phyloP scores from a whole-genome alignment of 2,329 filamentous ascomycete species.

The Teratosphaeria gauchensis region DNA sequence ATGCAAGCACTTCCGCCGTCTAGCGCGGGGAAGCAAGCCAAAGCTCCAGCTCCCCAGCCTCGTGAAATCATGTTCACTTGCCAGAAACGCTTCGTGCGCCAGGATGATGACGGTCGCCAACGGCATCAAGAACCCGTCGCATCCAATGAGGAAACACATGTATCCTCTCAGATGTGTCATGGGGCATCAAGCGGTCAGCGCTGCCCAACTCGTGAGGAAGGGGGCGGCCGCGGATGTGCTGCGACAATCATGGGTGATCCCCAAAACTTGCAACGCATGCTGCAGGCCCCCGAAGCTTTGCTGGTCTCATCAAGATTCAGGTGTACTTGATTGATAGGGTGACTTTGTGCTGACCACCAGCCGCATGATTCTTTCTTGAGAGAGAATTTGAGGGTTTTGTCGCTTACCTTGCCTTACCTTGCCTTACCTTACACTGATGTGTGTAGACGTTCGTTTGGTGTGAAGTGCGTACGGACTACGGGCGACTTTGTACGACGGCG shows the following conservation, averaged over 20 bases:
- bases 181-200: not conserved
- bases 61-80: not conserved
- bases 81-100: not conserved
- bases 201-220: not conserved
- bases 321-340: not conserved
- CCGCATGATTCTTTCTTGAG: not conserved
- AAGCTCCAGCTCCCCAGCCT: not conserved
- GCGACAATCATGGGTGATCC: not conserved
- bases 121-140: not conserved
- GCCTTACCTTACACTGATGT: not conserved
- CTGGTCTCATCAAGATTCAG: not conserved
- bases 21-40: not conserved
- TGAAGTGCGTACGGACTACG: not conserved
- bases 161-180: not conserved
- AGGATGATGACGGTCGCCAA: not conserved
- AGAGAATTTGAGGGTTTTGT: too few species aligned
- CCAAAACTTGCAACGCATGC: not conserved
- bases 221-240: not conserved
- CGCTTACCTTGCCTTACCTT: not conserved
- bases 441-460: not conserved
- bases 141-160: not conserved
- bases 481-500: not conserved
- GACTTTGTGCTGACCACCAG: not conserved
- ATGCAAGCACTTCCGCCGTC: conserved; percentile 2
- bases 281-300: not conserved